Percentiles rank a stretch among this genome's conserved stretches.
Conservation (phyloP, 371 early-diverging fungal genomes). For the Lichtheimia ramosa region DNA sequence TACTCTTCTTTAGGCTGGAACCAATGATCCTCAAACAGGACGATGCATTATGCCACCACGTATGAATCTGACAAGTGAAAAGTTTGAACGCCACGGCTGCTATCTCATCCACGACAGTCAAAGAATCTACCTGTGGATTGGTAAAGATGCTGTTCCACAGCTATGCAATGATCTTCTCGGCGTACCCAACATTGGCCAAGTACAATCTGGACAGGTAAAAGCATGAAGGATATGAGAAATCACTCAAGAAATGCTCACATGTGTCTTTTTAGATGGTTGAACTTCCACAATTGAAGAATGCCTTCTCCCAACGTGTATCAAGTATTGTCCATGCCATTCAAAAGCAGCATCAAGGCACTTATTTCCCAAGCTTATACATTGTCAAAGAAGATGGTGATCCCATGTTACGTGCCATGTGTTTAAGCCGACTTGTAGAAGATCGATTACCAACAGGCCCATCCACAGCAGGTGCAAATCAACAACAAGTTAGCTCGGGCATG, state of each 20-base stretch:
- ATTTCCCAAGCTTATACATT: conserved; percentile 69
- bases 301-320: conserved; percentile 38
- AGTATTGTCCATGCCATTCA: conserved; percentile 20
- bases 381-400: conserved; percentile 94
- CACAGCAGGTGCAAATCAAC: conserved; percentile 43
- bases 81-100: conserved; percentile 71
- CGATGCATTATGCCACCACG: conserved; percentile 54
- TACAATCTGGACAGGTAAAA: conserved; percentile 38
- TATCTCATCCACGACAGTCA: conserved; percentile 73
- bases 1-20: conserved; percentile 38
- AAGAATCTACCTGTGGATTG: conserved; percentile 76
- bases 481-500: conserved; percentile 59
- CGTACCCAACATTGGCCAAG: conserved; percentile 26
- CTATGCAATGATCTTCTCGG: conserved; percentile 61
- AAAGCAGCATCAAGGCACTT: conserved; percentile 28
- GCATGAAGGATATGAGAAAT: not conserved
- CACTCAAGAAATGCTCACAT: not conserved
- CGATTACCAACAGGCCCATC: conserved; percentile 39
- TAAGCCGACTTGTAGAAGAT: conserved; percentile 89
- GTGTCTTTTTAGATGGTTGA: conserved; percentile 17
- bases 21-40: conserved; percentile 32
- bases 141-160: conserved; percentile 63
- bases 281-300: conserved; percentile 30
- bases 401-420: conserved; percentile 75
- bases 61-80: conserved; percentile 71